A percentile compares a stretch with the other conserved stretches of the same genome.
These are phyloP conservation scores for Metschnikowia hibisci DNA, from an alignment of 805 yeast species.

Conservation along the genomic window DNA sequence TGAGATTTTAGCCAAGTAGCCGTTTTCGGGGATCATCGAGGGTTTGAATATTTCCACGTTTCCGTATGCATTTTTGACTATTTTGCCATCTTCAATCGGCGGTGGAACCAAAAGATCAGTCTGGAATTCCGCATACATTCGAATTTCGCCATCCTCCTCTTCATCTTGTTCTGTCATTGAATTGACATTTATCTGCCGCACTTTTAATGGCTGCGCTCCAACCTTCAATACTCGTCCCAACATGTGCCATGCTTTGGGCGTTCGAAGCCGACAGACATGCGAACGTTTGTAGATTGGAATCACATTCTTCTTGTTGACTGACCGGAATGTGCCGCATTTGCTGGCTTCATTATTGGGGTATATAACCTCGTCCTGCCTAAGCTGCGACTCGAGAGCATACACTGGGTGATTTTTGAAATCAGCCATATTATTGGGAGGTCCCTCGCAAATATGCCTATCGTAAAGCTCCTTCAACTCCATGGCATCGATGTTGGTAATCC, in stretches of 20 bases:
- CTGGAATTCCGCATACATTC: constrained; percentile 74
- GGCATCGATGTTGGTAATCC: constrained; percentile 38
- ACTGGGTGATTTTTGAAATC: constrained; percentile 87
- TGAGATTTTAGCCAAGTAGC: constrained; percentile 45
- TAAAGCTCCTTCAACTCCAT: constrained; percentile 60
- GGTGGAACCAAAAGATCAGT: constrained; percentile 71
- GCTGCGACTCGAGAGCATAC: constrained; percentile 73
- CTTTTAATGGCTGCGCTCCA: constrained; percentile 64
- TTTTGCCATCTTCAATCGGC: constrained; percentile 58
- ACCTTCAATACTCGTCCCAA: constrained; percentile 69
- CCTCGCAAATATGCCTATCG: constrained; percentile 66
- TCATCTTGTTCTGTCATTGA: constrained; percentile 37
- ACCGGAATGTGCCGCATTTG: constrained; percentile 65
- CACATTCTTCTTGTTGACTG: constrained; percentile 23
- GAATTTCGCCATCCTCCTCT: constrained; percentile 47
- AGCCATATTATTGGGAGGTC: constrained; percentile 78
- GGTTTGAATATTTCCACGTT: constrained; percentile 77
- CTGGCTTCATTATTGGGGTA: constrained; percentile 53
- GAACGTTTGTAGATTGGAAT: constrained; percentile 66
- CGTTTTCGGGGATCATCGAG: constrained; percentile 82
- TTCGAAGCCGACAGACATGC: constrained; percentile 58
- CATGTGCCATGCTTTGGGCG: constrained; percentile 85
- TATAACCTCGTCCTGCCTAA: constrained; percentile 68
- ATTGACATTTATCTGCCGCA: constrained; percentile 6
- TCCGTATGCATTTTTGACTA: constrained; percentile 75